A percentile compares a stretch with the other conserved stretches of the same genome.
Conservation (phyloP, 2,329 filamentous ascomycete species). For the Dactylonectria macrodidyma region DNA sequence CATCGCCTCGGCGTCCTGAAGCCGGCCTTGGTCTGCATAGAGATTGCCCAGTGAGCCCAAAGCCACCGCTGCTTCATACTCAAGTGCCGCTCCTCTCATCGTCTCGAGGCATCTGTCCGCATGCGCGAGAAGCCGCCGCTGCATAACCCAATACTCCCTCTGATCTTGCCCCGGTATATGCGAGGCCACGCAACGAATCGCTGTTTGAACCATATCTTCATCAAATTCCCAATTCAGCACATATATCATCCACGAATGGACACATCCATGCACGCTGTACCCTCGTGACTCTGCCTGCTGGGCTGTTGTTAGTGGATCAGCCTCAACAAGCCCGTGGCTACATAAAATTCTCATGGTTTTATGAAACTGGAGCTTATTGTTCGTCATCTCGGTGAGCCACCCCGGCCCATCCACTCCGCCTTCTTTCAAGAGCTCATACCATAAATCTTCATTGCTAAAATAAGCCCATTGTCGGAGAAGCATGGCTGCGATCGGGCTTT, state of each 20-base stretch:
- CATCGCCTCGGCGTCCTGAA: constrained; percentile 48
- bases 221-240: constrained; percentile 42
- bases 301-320: constrained; percentile 30
- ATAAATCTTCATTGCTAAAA: constrained; percentile 61
- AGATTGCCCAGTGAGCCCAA: constrained; percentile 44
- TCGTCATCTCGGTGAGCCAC: constrained; percentile 46
- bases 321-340: constrained; percentile 49
- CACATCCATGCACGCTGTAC: constrained; percentile 53
- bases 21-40: constrained; percentile 46
- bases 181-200: constrained; percentile 29
- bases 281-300: constrained; percentile 36
- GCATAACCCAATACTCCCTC: constrained; percentile 30
- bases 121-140: constrained; percentile 43
- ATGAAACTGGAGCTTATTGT: constrained; percentile 45
- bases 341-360: constrained; percentile 48
- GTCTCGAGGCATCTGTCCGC: constrained; percentile 32
- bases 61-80: not conserved
- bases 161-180: constrained; percentile 26
- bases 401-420: constrained; percentile 23
- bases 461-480: constrained; percentile 60
- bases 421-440: constrained; percentile 57
- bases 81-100: constrained; percentile 14
- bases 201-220: constrained; percentile 7
- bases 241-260: constrained; percentile 51
- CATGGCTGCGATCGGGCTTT: constrained; percentile 42